phyloP scores from a whole-genome alignment of 495 filamentous ascomycete genomes.

The Podospora anserina region DNA sequence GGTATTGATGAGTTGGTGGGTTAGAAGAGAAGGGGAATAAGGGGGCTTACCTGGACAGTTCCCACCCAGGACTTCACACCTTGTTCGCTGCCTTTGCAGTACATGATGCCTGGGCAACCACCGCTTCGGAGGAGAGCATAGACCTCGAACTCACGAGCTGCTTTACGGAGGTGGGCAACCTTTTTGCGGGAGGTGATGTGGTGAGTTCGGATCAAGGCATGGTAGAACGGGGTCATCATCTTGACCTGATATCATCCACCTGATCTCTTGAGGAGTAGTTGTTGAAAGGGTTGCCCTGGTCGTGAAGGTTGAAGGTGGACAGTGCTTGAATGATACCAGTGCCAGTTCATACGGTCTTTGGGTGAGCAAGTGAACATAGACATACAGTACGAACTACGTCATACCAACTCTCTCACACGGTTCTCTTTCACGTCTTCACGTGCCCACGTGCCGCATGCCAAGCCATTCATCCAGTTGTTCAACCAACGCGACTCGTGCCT shows the following conservation, averaged over 20 bases:
- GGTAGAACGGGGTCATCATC: slow-evolving; percentile 34
- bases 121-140: slow-evolving; percentile 64
- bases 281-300: not conserved
- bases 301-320: not conserved
- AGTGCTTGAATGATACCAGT: not conserved
- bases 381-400: not conserved
- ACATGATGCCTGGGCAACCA: slow-evolving; percentile 72
- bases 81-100: slow-evolving; percentile 61
- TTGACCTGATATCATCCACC: not conserved
- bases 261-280: not conserved
- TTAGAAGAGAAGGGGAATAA: not conserved
- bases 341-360: not conserved
- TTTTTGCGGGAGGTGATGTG: slow-evolving; percentile 83
- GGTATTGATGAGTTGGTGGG: not conserved
- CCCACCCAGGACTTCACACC: slow-evolving; percentile 33
- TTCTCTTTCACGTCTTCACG: not conserved
- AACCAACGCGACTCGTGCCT: slow-evolving; percentile 8
- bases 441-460: slow-evolving; percentile 4
- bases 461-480: not conserved
- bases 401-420: not conserved
- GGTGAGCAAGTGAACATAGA: not conserved
- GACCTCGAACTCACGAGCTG: slow-evolving; percentile 54
- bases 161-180: slow-evolving; percentile 61
- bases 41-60: slow-evolving; percentile 30
- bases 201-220: slow-evolving; percentile 71